Evolutionary conservation across 2,329 filamentous ascomycete genomes (phyloP), one percentile per base, ranked within the genome.

Genomic region (Epichloe gansuensis): DNA sequence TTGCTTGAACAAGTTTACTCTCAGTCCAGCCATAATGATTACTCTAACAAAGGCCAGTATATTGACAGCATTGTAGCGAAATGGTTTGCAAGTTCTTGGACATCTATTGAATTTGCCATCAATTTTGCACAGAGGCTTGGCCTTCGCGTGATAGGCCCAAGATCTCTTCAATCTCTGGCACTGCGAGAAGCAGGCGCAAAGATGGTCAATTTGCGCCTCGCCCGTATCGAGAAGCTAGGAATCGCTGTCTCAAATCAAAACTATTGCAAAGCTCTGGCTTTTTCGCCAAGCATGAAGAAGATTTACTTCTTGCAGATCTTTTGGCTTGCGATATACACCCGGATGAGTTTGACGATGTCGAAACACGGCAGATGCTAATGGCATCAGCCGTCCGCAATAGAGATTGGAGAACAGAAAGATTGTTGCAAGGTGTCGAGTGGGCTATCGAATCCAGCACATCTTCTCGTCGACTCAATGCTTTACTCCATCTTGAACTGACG

Each of bases 151-250:
- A 84, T 95, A 56, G 90, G 90, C 0, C 85, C 89, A 0, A 70
- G 85, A 17, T 86, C 88, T 4, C 65, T 95, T 21, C 85, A 90
- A 57, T 84, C 91, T 46, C 81, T 95, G 65, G 88, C 83, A 3
- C 66, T 85, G 11, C 77, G 87, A 60, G 80, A 86, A 50, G 65
- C 71, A 2, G 75, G 76, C 9, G 65, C 80, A 0, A 69, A 75
- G 35, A 76, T 74, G 6, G 71, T 93, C n/a, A 62, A 73, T 25
- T 64, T 70, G 1, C 79, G 81, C 35, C 75, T 95, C 28, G 65
- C 74, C 28, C 75, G 81, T 51, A 72, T 95, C 3, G 72, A 77
- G 55, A 69, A 74, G 50, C 71, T 80, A 5, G 81, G 80, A 0
- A 86, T 95, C 34, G 71, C 73, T 0, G 71, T 88, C 31, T 75